Evolutionary conservation across 2,329 filamentous ascomycete species (phyloP).

Genomic region (Apiospora sp.): DNA sequence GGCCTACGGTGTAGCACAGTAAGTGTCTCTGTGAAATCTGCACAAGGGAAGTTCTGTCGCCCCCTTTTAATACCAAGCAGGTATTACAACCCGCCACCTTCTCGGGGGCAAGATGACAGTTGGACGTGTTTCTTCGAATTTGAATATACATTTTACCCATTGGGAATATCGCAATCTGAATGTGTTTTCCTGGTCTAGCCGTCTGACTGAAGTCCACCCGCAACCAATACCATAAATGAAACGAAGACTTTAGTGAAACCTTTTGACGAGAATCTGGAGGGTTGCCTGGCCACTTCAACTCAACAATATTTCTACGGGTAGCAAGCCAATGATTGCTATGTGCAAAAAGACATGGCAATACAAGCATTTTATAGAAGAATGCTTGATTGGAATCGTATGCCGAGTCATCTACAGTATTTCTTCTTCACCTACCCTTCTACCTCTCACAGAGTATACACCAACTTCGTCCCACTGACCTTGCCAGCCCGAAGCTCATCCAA

Average conservation of each 20-base stretch:
- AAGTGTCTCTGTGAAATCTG: background rate
- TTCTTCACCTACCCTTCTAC: background rate
- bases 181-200: no score
- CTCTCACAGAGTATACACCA: conserved; percentile 52
- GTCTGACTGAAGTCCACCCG: no score
- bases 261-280: background rate
- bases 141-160: no score
- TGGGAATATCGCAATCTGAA: no score
- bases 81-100: no score
- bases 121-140: no score
- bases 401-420: background rate
- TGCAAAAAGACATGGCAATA: no score
- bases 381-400: background rate
- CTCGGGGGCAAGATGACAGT: background rate
- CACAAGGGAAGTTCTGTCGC: no score
- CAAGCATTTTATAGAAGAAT: background rate
- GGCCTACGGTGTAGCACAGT: background rate
- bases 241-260: no score
- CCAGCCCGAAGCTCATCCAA: conserved; percentile 43
- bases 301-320: background rate
- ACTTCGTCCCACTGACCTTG: conserved; percentile 51
- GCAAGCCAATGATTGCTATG: no score
- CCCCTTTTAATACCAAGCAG: no score
- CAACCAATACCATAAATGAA: no score
- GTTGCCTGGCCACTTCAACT: background rate